These are phyloP conservation scores for Penicillium manginii DNA, from an alignment of 495 filamentous ascomycete genomes.

Conservation along the genomic window DNA sequence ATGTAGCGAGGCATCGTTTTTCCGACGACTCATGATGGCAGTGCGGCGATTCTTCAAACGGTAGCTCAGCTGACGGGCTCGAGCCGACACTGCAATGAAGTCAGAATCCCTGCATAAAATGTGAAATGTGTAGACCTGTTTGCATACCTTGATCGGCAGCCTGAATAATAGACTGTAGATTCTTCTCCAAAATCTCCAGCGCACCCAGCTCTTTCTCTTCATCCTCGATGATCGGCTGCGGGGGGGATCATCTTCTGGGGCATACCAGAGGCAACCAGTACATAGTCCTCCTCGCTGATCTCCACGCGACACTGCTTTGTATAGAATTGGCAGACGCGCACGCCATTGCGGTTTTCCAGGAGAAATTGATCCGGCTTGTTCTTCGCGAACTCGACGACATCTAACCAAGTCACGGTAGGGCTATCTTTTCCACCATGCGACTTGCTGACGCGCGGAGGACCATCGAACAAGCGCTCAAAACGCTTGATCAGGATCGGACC, in stretches of 20 bases:
- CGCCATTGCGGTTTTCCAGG: conserved; percentile 68
- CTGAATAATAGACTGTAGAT: conserved; percentile 72
- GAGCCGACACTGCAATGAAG: conserved; percentile 63
- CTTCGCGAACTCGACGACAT: conserved; percentile 83
- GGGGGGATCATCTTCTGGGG: conserved; percentile 81
- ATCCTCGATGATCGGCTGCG: conserved; percentile 81
- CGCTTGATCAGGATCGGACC: conserved; percentile 82
- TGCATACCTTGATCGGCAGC: conserved; percentile 75
- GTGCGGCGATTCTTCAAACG: conserved; percentile 74
- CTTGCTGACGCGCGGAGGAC: conserved; percentile 70
- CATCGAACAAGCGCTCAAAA: conserved; percentile 85
- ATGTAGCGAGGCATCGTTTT: conserved; percentile 49
- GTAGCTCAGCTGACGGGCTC: conserved; percentile 82
- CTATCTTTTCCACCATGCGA: conserved; percentile 66
- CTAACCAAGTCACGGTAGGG: conserved; percentile 73
- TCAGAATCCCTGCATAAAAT: not conserved
- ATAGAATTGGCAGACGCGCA: conserved; percentile 76
- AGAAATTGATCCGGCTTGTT: conserved; percentile 80
- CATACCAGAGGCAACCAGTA: conserved; percentile 77
- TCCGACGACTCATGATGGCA: conserved; percentile 65
- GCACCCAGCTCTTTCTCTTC: conserved; percentile 84
- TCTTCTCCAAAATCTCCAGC: conserved; percentile 79
- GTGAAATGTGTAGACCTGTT: not conserved
- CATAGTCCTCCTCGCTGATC: conserved; percentile 85
- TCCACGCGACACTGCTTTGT: conserved; percentile 81